phyloP scores from a whole-genome alignment of 164 flowering plant species.

The Vitis vinifera region DNA sequence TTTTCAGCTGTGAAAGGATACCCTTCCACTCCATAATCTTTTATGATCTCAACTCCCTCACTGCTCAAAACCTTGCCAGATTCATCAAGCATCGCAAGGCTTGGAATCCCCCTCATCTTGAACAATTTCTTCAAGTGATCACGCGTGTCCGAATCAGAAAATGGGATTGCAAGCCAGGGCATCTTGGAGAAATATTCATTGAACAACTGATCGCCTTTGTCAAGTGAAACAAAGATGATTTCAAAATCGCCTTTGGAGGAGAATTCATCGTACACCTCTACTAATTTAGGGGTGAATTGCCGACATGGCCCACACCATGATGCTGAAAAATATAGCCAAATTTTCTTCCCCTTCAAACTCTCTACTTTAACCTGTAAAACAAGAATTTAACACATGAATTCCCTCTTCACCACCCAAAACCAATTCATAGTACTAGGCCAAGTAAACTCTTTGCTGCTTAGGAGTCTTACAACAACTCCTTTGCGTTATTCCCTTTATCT shows the following conservation, averaged over 20 bases:
- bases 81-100: conserved; percentile 57
- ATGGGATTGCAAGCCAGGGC: conserved; percentile 89
- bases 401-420: too few species aligned
- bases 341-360: conserved; percentile 51
- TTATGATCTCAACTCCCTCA: conserved; percentile 39
- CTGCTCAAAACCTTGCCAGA: conserved; percentile 40
- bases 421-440: neutral
- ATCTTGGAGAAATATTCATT: conserved; percentile 60
- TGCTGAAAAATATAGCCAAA: conserved; percentile 58
- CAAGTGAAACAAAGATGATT: conserved; percentile 52
- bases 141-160: conserved; percentile 52
- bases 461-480: neutral
- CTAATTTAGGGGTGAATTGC: conserved; percentile 46
- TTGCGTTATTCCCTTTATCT: too few species aligned
- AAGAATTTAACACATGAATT: too few species aligned
- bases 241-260: conserved; percentile 48
- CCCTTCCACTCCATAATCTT: conserved; percentile 51
- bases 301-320: conserved; percentile 69
- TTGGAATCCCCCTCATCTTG: conserved; percentile 54
- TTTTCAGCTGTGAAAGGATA: conserved; percentile 58
- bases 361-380: too few species aligned
- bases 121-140: conserved; percentile 36
- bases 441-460: too few species aligned
- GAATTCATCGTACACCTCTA: conserved; percentile 50
- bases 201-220: conserved; percentile 54